Evolutionary conservation across 306 rosid species (phyloP).

Genomic region (Albizia julibrissin): DNA sequence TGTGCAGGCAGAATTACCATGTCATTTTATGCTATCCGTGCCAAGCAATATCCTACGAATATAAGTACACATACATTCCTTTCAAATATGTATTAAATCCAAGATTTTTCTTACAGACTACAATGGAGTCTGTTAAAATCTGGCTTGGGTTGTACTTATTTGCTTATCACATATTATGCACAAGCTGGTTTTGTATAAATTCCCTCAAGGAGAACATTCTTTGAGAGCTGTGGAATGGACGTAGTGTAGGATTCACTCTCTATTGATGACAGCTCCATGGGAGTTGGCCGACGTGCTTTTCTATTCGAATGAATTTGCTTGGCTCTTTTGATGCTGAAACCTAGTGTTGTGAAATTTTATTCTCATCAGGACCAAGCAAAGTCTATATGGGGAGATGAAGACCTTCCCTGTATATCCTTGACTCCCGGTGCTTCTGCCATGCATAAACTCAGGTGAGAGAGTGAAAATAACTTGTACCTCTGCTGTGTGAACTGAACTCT

Average conservation of each 20-base stretch:
- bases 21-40: neutral
- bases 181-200: neutral
- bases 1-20: neutral
- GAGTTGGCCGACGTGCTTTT: neutral
- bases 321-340: neutral
- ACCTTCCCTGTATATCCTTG: slow-evolving; percentile 75
- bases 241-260: neutral
- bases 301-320: slow-evolving; percentile 20
- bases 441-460: slow-evolving; percentile 90
- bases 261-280: neutral
- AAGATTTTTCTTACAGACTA: slow-evolving; percentile 9
- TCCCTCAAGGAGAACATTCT: neutral
- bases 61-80: neutral
- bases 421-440: slow-evolving; percentile 79
- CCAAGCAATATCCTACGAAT: neutral
- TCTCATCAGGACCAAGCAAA: slow-evolving; percentile 68
- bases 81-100: neutral
- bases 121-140: neutral
- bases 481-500: neutral
- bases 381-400: slow-evolving; percentile 76
- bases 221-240: neutral
- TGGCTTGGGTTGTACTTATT: neutral
- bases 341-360: neutral
- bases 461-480: slow-evolving; percentile 7
- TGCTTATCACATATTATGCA: neutral